A percentile compares a stretch with the other conserved stretches of the same genome.
Evolutionary conservation across 306 rosid species (phyloP).

Genomic region (Quercus mongolica): DNA sequence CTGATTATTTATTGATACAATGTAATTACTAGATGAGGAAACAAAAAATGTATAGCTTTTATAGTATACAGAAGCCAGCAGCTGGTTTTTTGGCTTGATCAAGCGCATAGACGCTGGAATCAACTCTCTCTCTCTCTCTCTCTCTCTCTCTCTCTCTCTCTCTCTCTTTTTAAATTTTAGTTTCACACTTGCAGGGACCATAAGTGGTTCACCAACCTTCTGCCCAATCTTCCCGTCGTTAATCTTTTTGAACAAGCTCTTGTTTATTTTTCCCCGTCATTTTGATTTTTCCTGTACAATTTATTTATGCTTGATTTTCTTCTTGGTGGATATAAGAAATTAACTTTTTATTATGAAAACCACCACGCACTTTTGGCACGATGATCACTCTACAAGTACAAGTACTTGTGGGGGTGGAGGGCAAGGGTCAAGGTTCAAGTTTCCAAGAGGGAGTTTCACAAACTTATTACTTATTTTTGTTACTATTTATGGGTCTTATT

Average conservation of each 20-base stretch:
- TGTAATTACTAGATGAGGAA: background rate
- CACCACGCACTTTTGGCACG: too few species aligned
- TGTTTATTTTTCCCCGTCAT: background rate
- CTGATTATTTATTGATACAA: background rate
- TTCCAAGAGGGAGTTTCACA: rapidly evolving
- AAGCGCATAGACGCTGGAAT: background rate
- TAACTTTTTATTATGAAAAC: too few species aligned
- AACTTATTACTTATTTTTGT: too few species aligned
- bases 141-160: too few species aligned
- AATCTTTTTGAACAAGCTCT: background rate
- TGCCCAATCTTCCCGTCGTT: background rate
- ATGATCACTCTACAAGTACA: too few species aligned
- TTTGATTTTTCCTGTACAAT: too few species aligned
- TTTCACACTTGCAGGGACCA: background rate
- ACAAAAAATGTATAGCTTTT: background rate
- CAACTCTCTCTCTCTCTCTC: background rate
- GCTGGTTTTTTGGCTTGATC: background rate
- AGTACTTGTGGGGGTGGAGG: too few species aligned
- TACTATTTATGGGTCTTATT: too few species aligned
- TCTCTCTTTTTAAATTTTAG: background rate
- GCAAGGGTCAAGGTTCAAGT: too few species aligned
- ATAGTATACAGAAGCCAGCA: background rate
- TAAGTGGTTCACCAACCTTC: too few species aligned
- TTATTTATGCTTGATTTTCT: too few species aligned
- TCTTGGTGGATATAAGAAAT: too few species aligned